Base-by-base conservation (phyloP, 2,329 filamentous ascomycete genomes). In the Colletotrichum cereale region DNA sequence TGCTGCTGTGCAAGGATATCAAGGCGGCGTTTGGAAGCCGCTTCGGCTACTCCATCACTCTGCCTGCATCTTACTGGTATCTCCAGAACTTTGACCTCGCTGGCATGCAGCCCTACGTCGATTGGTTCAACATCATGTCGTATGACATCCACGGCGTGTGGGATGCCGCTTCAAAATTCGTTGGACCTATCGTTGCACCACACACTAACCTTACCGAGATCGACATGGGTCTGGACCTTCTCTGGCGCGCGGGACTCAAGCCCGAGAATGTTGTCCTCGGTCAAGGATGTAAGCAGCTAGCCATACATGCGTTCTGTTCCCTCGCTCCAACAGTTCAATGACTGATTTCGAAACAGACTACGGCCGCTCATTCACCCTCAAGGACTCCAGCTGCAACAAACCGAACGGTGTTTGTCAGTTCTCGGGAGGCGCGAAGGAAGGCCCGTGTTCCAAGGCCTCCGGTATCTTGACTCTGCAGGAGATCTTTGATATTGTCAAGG, bases 201-300 rank as follows among this genome's bases (percentile, higher is more conserved):
- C 62, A 63, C 29, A 67, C 65, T 1, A 86, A 87, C 71, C 58
- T 86, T 8, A 85, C 83, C 0, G 84, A 87, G 73, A 85, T 86
- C 40, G 74, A 83, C 2, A 34, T 73, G 0, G 77, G 76, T 0
- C 65, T 87, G 0, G 80, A 86, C 1, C 81, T 88, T 0, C 75
- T 89, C 3, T 88, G 86, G 85, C 78, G 83, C 7, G 82, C 80
- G 38, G 74, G 82, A 36, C 78, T 89, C 24, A 67, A 78, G 2
- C 81, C 86, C 0, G 56, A 70, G 0, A 83, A 85, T 47, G 77
- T 89, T 8, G 77, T 76, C 6, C 66, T 88, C 1, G 86, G 86
- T 10, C 1, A 42, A 82, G 3, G 83, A 76, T 3, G 86, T 84
- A 34, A 5, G 55, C 18, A 16, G 31, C 6, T 2, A 42, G 16